Base-by-base conservation (phyloP, 2,329 filamentous ascomycete genomes). In the Penicillium sp. region DNA sequence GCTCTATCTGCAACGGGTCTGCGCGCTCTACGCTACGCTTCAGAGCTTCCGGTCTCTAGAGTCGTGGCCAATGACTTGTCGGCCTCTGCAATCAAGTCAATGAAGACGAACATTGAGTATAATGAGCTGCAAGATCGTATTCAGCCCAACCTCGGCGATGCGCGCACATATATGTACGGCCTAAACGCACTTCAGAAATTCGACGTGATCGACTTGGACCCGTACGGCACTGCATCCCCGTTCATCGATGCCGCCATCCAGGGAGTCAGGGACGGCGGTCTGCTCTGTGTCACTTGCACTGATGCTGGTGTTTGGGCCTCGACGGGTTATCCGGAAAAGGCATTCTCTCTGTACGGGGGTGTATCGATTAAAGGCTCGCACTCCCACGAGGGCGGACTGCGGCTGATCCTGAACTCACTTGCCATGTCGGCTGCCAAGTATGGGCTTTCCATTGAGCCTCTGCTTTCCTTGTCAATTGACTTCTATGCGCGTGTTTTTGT, bases 241-340 rank as follows among this genome's bases (percentile, higher is more conserved):
- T 99, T 99, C 71, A 81, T 99, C 48, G 94, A 99, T 68, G 86
- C 90, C 1, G 91, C 94, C 1, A 79, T 99, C 8, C 92, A 96
- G 72, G 85, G 89, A 1, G 82, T 96, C 7, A 85, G 88, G 57
- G 90, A 96, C 62, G 92, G 92, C 1, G 94, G 94, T 4, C 79
- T 99, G 35, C 80, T 99, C 4, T 96, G 92, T 69, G 88, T 99
- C 5, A 99, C 94, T 1, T 99, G 94, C 73, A 99, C 94, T 0
- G 94, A 99, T 70, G 92, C 92, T 9, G 91, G 89, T 9, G 90
- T 99, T 2, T 99, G 92, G 81, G 92, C 92, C 1, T 96, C 92
- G 0, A 89, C 90, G 61, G 90, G 92, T 50, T 99, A 97, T 67
- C 86, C 89, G 2, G 94, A 99, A 70, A 99, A 99, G 77, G 84